A percentile compares a stretch with the other conserved stretches of the same genome.
These are phyloP conservation scores for Arabis alpina DNA, from an alignment of 345 rosid genomes.

Conservation along the genomic window DNA sequence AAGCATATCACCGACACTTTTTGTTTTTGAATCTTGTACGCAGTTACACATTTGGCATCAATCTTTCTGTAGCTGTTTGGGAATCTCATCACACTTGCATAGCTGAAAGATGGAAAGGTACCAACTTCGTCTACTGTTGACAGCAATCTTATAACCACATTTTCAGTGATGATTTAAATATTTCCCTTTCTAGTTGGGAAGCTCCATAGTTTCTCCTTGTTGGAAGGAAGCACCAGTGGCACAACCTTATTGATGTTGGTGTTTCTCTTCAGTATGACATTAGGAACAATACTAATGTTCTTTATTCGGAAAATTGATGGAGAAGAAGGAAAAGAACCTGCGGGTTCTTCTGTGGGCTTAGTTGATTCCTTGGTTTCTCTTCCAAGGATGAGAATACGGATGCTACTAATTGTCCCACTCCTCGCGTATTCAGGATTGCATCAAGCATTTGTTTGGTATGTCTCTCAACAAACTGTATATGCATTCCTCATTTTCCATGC, in stretches of 20 bases:
- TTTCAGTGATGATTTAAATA: neutral
- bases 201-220: constrained; percentile 36
- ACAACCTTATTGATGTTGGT: constrained; percentile 73
- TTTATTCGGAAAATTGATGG: constrained; percentile 70
- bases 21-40: constrained; percentile 1
- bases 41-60: constrained; percentile 14
- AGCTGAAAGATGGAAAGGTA: constrained; percentile 66
- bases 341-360: constrained; percentile 54
- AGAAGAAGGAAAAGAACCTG: constrained; percentile 52
- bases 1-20: neutral
- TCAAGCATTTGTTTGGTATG: constrained; percentile 94
- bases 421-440: constrained; percentile 92
- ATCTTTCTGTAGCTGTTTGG: constrained; percentile 70
- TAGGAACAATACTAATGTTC: constrained; percentile 78
- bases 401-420: constrained; percentile 82
- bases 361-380: constrained; percentile 56
- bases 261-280: constrained; percentile 74
- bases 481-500: neutral
- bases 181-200: constrained; percentile 16
- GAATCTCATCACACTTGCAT: constrained; percentile 79
- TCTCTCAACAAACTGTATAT: neutral
- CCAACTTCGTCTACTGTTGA: constrained; percentile 21
- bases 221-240: constrained; percentile 67
- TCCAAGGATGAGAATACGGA: constrained; percentile 63
- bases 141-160: neutral